Evolutionary conservation across 1,139 yeast species (phyloP).

Genomic region (Lodderomyces elongisporus): DNA sequence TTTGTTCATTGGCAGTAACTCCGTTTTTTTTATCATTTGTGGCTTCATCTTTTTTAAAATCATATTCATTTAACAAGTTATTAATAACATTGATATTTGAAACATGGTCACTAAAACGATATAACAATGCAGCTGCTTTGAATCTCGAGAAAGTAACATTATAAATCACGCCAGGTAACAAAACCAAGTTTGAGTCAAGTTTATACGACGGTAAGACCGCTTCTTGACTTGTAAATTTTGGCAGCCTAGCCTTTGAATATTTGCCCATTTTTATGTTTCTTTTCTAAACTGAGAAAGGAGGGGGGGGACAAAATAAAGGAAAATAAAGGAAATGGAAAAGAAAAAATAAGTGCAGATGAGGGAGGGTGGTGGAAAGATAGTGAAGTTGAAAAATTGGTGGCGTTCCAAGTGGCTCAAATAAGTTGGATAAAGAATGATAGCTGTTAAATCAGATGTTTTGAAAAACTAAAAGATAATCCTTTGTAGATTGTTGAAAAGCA

Average conservation of each 20-base stretch:
- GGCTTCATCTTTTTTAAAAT: slow-evolving; percentile 17
- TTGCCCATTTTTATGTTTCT: slow-evolving; percentile 5
- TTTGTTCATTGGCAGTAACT: slow-evolving; percentile 4
- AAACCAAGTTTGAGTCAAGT: slow-evolving; percentile 43
- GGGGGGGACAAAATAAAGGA: no score
- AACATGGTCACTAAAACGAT: slow-evolving; percentile 29
- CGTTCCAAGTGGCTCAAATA: no score
- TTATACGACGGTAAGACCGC: slow-evolving; percentile 34
- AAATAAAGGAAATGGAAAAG: no score
- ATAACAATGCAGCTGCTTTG: slow-evolving; percentile 46
- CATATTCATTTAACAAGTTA: slow-evolving; percentile 31
- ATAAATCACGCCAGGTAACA: slow-evolving; percentile 59
- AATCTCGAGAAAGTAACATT: slow-evolving; percentile 47
- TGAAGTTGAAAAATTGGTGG: no score
- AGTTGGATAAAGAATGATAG: no score
- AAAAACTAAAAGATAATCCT: no score
- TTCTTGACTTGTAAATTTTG: slow-evolving; percentile 8
- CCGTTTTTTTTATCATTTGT: slow-evolving; percentile 18
- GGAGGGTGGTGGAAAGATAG: no score
- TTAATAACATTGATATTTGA: slow-evolving; percentile 27
- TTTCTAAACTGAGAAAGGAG: no score
- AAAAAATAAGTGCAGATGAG: no score
- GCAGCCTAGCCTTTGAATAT: slow-evolving; percentile 2
- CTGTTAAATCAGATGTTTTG: no score
- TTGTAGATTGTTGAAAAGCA: no score